Evolutionary conservation across 768 basidiomycete species (phyloP).

Genomic region (Fomitopsis serialis): DNA sequence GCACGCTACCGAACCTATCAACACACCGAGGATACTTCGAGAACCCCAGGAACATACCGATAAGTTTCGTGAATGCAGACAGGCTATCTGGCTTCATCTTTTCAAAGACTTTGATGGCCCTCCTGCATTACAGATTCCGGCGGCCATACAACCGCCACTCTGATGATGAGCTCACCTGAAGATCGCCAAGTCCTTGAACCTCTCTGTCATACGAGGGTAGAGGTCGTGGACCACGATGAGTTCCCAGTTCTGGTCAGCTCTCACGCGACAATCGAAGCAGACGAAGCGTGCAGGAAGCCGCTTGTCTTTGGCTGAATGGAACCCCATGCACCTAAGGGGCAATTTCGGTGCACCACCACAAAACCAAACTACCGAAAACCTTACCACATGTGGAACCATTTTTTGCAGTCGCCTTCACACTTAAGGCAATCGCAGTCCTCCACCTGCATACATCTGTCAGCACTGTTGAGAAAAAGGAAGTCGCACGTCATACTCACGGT

Average conservation of each 20-base stretch:
- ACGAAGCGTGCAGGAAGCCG: conserved; percentile 56
- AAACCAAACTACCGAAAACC: conserved; percentile 13
- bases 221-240: conserved; percentile 52
- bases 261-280: conserved; percentile 76
- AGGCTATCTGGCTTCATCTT: conserved; percentile 33
- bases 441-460: conserved; percentile 30
- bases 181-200: conserved; percentile 63
- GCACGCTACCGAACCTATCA: conserved; percentile 35
- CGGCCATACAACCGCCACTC: background rate
- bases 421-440: conserved; percentile 48
- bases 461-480: background rate
- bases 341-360: background rate
- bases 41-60: conserved; percentile 41
- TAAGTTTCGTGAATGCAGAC: conserved; percentile 51
- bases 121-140: conserved; percentile 30
- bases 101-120: conserved; percentile 69
- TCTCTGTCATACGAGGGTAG: conserved; percentile 54
- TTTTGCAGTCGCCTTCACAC: conserved; percentile 70
- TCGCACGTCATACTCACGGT: conserved; percentile 31
- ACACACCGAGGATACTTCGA: background rate
- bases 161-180: conserved; percentile 46
- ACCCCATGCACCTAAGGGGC: conserved; percentile 56
- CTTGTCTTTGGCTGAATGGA: conserved; percentile 51
- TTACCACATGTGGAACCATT: conserved; percentile 77
- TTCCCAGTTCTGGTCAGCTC: conserved; percentile 62